Evolutionary conservation across 495 filamentous ascomycete genomes (phyloP).

Genomic region (Gamarada debralockiae): DNA sequence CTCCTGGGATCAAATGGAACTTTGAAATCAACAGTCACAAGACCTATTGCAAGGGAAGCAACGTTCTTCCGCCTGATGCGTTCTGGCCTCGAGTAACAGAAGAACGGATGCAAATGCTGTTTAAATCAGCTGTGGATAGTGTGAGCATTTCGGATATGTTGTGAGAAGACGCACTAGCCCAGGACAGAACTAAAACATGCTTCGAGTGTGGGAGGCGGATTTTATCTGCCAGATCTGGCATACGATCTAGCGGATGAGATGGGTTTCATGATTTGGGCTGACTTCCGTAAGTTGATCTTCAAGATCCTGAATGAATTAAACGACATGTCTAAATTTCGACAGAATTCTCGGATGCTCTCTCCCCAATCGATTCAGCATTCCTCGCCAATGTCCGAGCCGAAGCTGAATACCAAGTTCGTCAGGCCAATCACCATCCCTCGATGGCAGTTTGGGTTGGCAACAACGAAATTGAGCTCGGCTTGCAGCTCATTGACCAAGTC

Average conservation of each 20-base stretch:
- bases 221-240: neutral
- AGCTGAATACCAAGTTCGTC: neutral
- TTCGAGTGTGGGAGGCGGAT: neutral
- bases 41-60: neutral
- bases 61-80: neutral
- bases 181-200: neutral
- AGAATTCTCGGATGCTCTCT: neutral
- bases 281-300: neutral
- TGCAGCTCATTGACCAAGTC: too few relatives aligned
- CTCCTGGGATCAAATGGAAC: neutral
- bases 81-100: neutral
- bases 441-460: neutral
- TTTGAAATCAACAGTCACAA: neutral
- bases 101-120: neutral
- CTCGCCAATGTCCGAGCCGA: neutral
- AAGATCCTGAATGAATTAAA: too few relatives aligned
- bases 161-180: too few relatives aligned
- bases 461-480: slow-evolving; percentile 3
- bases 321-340: too few relatives aligned
- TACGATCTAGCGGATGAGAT: neutral
- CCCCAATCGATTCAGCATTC: neutral
- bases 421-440: neutral
- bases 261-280: neutral
- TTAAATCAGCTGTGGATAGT: neutral
- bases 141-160: too few relatives aligned